A percentile compares a stretch with the other conserved stretches of the same genome.
Evolutionary conservation across 176 grass and related monocot genomes (phyloP).

Genomic region (Oryza glumipatula): DNA sequence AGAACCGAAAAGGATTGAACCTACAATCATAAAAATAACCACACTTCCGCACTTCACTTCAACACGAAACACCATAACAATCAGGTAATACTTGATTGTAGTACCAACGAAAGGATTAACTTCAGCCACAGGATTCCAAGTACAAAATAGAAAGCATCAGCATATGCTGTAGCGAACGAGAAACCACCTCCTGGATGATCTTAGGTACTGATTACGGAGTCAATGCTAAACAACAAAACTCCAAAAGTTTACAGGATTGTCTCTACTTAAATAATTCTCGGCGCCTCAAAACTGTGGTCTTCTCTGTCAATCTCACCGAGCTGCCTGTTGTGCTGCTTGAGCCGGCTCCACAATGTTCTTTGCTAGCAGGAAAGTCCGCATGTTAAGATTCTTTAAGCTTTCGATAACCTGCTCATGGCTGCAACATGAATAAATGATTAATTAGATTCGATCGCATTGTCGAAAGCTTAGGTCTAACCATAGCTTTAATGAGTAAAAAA

Average conservation of each 20-base stretch:
- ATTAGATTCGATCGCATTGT: not conserved
- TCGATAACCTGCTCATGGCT: constrained; percentile 92
- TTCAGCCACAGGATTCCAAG: not conserved
- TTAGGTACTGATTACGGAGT: not conserved
- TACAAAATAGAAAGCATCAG: constrained; percentile 4
- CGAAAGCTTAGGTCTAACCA: not conserved
- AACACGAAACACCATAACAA: not conserved
- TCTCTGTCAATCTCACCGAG: constrained; percentile 31
- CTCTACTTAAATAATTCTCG: not conserved
- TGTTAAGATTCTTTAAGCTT: constrained; percentile 83
- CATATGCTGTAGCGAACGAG: not conserved
- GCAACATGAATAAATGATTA: not conserved
- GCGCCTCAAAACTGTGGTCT: constrained; percentile 29
- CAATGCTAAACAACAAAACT: constrained; percentile 1
- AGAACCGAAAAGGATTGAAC: not conserved
- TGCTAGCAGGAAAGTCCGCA: constrained; percentile 81
- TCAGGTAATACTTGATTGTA: not conserved
- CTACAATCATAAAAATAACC: not conserved
- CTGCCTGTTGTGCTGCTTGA: constrained; percentile 70
- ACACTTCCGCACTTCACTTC: not conserved
- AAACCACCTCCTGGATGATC: not conserved
- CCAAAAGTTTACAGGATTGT: not conserved
- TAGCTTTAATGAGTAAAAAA: not conserved
- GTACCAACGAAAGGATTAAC: not conserved
- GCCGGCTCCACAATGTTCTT: constrained; percentile 90